phyloP scores from a whole-genome alignment of 208 protist genomes.

The Trypanosoma congolense region DNA sequence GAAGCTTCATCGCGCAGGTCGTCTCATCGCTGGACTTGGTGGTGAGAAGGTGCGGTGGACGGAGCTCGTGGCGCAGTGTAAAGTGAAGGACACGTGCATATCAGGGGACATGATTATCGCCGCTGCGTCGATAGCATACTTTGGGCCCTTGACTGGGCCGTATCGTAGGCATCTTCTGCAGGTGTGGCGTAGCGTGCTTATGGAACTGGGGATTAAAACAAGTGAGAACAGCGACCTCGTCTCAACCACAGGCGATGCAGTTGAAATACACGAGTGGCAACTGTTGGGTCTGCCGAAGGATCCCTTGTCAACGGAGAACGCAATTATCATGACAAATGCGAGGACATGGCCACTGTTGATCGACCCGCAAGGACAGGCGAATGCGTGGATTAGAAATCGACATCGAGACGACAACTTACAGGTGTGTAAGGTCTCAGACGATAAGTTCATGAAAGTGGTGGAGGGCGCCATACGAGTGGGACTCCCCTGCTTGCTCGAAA shows the following conservation, averaged over 20 bases:
- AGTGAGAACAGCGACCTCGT: conserved; percentile 80
- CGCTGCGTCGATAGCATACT: conserved; percentile 94
- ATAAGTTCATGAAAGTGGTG: conserved; percentile 93
- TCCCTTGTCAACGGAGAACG: conserved; percentile 95
- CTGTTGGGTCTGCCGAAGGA: conserved; percentile 95
- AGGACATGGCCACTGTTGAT: conserved; percentile 97
- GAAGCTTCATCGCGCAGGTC: conserved; percentile 93
- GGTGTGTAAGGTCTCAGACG: conserved; percentile 94
- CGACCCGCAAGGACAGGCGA: conserved; percentile 97
- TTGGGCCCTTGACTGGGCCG: conserved; percentile 92
- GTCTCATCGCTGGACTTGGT: conserved; percentile 94
- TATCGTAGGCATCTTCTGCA: conserved; percentile 87
- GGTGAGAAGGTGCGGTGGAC: conserved; percentile 95
- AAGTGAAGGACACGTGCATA: conserved; percentile 73
- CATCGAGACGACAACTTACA: conserved; percentile 92
- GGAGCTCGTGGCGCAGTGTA: conserved; percentile 88
- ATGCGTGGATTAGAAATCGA: conserved; percentile 96
- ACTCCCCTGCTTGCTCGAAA: conserved; percentile 95
- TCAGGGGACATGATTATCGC: conserved; percentile 96
- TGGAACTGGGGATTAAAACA: conserved; percentile 33
- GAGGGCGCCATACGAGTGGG: conserved; percentile 96
- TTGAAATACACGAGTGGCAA: conserved; percentile 95
- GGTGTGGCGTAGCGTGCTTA: conserved; percentile 82
- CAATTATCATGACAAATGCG: conserved; percentile 92
- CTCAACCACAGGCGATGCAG: conserved; percentile 90